Percentiles rank a stretch among this genome's conserved stretches.
Conservation (phyloP, 2,329 filamentous ascomycete species). For the Graphilbum ipis-grandicollis region DNA sequence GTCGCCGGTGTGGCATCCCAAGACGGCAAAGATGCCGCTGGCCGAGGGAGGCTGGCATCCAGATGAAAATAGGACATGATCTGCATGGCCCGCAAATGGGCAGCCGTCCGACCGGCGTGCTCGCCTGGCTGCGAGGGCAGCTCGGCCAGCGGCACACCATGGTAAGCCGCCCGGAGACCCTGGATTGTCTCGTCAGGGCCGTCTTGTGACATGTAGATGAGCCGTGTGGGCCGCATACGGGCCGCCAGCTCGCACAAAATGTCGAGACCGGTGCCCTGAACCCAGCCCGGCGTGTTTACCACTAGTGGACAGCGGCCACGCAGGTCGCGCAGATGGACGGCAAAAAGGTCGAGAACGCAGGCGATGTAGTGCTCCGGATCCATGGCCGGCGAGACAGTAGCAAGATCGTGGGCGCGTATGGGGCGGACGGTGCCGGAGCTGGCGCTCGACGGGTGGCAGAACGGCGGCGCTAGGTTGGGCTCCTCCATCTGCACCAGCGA, state of each 20-base stretch:
- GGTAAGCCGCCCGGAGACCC: constrained; percentile 27
- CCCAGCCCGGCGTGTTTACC: constrained; percentile 61
- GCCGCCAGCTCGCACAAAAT: constrained; percentile 40
- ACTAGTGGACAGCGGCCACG: constrained; percentile 35
- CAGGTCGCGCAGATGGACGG: constrained; percentile 32
- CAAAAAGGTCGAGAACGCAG: constrained; percentile 45
- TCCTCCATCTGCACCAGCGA: constrained; percentile 44
- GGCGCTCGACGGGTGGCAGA: constrained; percentile 33
- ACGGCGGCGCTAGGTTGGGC: constrained; percentile 49
- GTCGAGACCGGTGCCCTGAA: constrained; percentile 52
- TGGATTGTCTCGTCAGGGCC: constrained; percentile 41
- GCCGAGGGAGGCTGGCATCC: constrained; percentile 9
- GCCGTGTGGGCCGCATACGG: constrained; percentile 36
- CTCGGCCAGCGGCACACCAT: constrained; percentile 23
- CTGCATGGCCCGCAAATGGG: constrained; percentile 56
- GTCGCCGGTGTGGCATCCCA: constrained; percentile 42
- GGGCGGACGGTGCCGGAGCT: constrained; percentile 18
- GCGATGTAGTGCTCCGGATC: constrained; percentile 50
- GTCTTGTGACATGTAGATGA: constrained; percentile 52
- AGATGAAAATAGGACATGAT: constrained; percentile 67
- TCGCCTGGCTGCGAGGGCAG: constrained; percentile 44
- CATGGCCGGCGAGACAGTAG: constrained; percentile 44
- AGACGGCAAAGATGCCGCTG: constrained; percentile 1
- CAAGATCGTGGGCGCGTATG: constrained; percentile 48
- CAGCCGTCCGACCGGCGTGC: constrained; percentile 38